Evolutionary conservation across 495 filamentous ascomycete genomes (phyloP).

Genomic region (Penicillium fimorum): DNA sequence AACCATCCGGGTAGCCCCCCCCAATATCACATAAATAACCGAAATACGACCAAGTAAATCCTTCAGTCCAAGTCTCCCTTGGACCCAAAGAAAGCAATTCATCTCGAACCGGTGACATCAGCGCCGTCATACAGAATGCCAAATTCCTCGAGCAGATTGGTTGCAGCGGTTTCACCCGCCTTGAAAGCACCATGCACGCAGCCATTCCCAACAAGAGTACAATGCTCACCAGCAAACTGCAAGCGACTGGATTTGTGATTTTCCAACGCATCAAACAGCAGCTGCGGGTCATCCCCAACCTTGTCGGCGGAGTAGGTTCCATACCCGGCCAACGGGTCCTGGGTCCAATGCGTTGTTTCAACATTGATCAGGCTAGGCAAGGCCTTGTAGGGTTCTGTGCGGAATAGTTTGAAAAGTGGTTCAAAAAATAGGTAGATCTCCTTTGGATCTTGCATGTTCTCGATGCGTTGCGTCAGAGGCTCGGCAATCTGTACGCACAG

Average conservation of each 20-base stretch:
- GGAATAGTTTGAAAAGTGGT: slow-evolving; percentile 26
- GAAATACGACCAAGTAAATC: background rate
- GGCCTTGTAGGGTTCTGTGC: slow-evolving; percentile 27
- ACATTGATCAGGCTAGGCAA: slow-evolving; percentile 23
- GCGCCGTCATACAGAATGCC: slow-evolving; percentile 16
- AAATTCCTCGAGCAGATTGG: slow-evolving; percentile 20
- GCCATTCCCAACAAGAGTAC: slow-evolving; percentile 23
- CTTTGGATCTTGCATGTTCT: slow-evolving; percentile 22
- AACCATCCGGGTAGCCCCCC: background rate
- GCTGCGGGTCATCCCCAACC: slow-evolving; percentile 24
- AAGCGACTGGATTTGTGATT: slow-evolving; percentile 20
- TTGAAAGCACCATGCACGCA: slow-evolving; percentile 27
- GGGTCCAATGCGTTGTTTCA: slow-evolving; percentile 30
- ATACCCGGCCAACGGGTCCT: slow-evolving; percentile 26
- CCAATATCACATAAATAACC: background rate
- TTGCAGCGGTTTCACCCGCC: slow-evolving; percentile 26
- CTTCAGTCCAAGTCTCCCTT: background rate
- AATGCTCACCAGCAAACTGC: slow-evolving; percentile 30
- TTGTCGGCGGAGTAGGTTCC: slow-evolving; percentile 28
- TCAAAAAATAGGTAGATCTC: slow-evolving; percentile 27
- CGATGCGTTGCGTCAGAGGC: slow-evolving; percentile 27
- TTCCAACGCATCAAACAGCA: slow-evolving; percentile 18
- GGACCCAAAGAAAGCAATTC: background rate
- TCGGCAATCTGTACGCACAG: slow-evolving; percentile 29
- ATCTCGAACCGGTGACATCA: slow-evolving; percentile 2